These are phyloP conservation scores for Graphilbum fragrans DNA, from an alignment of 2,329 filamentous ascomycete genomes.

Conservation along the genomic window DNA sequence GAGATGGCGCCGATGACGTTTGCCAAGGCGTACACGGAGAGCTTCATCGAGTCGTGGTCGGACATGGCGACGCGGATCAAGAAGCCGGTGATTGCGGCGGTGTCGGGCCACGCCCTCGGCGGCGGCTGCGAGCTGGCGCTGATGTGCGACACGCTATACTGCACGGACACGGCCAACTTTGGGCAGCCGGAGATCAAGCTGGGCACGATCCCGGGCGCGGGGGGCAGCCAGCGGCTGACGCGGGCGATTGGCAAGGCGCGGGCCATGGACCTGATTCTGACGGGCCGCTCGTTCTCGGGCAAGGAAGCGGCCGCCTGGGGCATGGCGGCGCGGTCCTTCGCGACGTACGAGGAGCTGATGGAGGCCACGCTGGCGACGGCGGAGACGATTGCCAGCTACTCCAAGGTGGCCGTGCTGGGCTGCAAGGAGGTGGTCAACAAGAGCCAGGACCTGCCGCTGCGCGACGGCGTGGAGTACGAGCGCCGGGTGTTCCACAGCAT, in stretches of 20 bases:
- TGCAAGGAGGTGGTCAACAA: constrained; percentile 99
- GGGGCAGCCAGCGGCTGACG: constrained; percentile 81
- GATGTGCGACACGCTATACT: constrained; percentile 96
- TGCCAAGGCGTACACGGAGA: constrained; percentile 69
- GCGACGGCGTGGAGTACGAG: constrained; percentile 92
- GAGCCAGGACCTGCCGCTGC: constrained; percentile 79
- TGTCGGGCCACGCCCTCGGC: constrained; percentile 87
- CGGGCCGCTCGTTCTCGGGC: constrained; percentile 73
- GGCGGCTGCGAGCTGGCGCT: constrained; percentile 94
- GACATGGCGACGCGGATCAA: constrained; percentile 72
- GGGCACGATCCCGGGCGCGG: constrained; percentile 82
- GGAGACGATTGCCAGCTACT: constrained; percentile 79
- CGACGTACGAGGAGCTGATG: constrained; percentile 69
- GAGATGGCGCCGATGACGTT: constrained; percentile 95
- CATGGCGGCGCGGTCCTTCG: constrained; percentile 71
- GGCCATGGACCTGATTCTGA: constrained; percentile 86
- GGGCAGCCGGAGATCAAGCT: constrained; percentile 97
- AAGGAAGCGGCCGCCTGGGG: constrained; percentile 83
- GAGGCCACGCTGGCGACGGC: constrained; percentile 72
- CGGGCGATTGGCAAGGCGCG: constrained; percentile 70
- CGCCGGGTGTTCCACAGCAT: constrained; percentile 82
- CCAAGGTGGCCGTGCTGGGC: constrained; percentile 74
- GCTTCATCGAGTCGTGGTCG: constrained; percentile 96
- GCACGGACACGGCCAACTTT: constrained; percentile 74
- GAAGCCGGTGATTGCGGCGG: constrained; percentile 88